Conservation (phyloP, 2,329 filamentous ascomycete genomes). For the Microsporum canis region DNA sequence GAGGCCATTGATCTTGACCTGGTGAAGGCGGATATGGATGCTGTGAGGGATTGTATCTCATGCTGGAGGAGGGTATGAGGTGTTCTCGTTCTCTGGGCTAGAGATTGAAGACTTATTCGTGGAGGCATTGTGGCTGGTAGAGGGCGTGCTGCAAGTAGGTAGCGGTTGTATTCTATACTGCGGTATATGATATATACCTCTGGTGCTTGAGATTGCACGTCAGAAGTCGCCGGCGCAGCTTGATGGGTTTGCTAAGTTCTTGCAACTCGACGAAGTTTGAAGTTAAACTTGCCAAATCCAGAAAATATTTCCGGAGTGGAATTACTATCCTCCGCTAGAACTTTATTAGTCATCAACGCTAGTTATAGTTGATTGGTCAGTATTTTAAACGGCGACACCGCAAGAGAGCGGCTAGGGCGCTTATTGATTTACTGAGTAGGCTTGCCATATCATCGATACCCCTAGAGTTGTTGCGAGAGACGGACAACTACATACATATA, state of each 20-base stretch:
- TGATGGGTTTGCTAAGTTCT: not conserved
- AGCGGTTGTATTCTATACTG: not conserved
- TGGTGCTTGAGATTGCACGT: not conserved
- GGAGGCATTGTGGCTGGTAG: constrained; percentile 40
- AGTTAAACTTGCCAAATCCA: not conserved
- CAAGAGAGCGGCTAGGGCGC: too few relatives aligned
- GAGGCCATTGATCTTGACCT: constrained; percentile 11
- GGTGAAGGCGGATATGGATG: constrained; percentile 1
- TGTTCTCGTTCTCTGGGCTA: constrained; percentile 16
- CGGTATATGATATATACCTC: not conserved
- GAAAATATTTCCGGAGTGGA: not conserved
- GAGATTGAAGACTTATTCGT: constrained; percentile 36
- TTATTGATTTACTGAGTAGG: too few relatives aligned
- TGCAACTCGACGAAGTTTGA: not conserved
- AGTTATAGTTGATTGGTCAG: not conserved
- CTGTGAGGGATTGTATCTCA: constrained; percentile 17
- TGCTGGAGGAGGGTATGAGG: constrained; percentile 21
- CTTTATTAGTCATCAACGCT: not conserved
- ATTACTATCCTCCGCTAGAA: not conserved
- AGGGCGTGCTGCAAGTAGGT: not conserved
- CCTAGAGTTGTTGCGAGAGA: too few relatives aligned
- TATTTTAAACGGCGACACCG: too few relatives aligned
- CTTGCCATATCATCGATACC: too few relatives aligned
- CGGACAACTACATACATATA: too few relatives aligned
- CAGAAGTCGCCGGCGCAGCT: not conserved